phyloP scores from a whole-genome alignment of 1,284 basidiomycete genomes.

The Porodaedalea pini region DNA sequence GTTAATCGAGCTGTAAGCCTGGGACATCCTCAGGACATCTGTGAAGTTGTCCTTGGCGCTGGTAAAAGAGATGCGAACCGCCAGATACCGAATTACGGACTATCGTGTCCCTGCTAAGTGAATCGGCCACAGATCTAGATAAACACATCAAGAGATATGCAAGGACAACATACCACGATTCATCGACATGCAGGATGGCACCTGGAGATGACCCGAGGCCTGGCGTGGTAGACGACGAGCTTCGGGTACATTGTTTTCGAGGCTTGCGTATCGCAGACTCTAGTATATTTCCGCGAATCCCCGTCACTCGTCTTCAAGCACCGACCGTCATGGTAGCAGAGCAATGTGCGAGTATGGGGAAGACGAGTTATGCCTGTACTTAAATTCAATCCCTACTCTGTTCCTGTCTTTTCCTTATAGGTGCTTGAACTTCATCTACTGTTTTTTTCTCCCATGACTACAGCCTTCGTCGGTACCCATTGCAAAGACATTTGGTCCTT shows the following conservation, averaged over 20 bases:
- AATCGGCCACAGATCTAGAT: constrained; percentile 30
- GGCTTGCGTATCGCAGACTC: constrained; percentile 41
- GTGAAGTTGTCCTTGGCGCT: constrained; percentile 2
- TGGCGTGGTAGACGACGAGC: constrained; percentile 47
- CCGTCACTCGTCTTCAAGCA: constrained; percentile 36
- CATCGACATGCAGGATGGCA: constrained; percentile 39
- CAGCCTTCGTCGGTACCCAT: too few species aligned
- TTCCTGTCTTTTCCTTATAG: too few species aligned
- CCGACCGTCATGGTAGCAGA: constrained; percentile 36
- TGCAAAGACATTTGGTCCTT: too few species aligned
- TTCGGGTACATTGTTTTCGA: constrained; percentile 45
- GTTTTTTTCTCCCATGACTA: too few species aligned
- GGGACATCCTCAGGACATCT: neutral
- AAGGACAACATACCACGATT: constrained; percentile 36
- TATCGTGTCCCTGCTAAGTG: constrained; percentile 29
- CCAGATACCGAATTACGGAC: constrained; percentile 27
- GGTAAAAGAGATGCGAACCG: neutral
- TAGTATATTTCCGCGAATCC: constrained; percentile 37
- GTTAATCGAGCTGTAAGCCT: neutral
- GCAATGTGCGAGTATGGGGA: constrained; percentile 29
- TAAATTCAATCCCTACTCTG: too few species aligned
- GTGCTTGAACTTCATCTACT: too few species aligned
- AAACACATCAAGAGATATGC: constrained; percentile 27
- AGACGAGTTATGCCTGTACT: too few species aligned
- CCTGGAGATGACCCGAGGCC: constrained; percentile 27